Base-by-base conservation (phyloP, 2,329 filamentous ascomycete species). In the Penicillium concentricum region DNA sequence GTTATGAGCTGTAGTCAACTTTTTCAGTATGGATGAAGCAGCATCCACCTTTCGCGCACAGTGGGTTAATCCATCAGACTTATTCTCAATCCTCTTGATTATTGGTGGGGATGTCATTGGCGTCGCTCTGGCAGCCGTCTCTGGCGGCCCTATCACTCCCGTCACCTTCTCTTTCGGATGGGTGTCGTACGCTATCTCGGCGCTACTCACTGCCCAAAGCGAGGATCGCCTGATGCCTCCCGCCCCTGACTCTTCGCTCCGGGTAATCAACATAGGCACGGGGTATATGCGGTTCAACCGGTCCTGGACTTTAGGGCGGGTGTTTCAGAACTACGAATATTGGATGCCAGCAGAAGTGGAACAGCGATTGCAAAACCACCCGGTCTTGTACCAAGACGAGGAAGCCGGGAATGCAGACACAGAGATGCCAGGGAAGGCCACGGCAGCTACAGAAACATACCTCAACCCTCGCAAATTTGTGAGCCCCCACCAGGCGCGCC, bases 291-390 rank as follows among this genome's bases (percentile, higher is more conserved):
- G 75, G 1, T 66, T 71, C 3, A 80, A 80, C 51, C 65, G 66
- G 13, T 72, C 65, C 20, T 81, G 78, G 78, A 64, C 80, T 5
- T 61, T 81, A 10, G 78, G 76, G 0, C 67, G 78, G 0, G 66
- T 81, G 0, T 57, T 79, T 7, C 67, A 78, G 26, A 78, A 80
- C 60, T 74, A 72, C 34, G 73, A 78, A 63, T 55, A 47, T 34
- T 75, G 70, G 69, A 65, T 48, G 45, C 45, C 45, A 3, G 16
- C 32, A 48, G 45, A 48, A n/a, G 32, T 48, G 8, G 20, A 15
- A n/a, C 15, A 26, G 60, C 59, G 60, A 57, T 1, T 13, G 37
- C n/a, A 24, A 20, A 34, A n/a, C 24, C 30, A 43, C 45, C 45
- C 45, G 15, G 22, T 37, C 15, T 26, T 48, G 20, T 48, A 48